These are phyloP conservation scores for Entomortierella beljakovae DNA, from an alignment of 192 early-diverging fungal genomes.

Conservation along the genomic window DNA sequence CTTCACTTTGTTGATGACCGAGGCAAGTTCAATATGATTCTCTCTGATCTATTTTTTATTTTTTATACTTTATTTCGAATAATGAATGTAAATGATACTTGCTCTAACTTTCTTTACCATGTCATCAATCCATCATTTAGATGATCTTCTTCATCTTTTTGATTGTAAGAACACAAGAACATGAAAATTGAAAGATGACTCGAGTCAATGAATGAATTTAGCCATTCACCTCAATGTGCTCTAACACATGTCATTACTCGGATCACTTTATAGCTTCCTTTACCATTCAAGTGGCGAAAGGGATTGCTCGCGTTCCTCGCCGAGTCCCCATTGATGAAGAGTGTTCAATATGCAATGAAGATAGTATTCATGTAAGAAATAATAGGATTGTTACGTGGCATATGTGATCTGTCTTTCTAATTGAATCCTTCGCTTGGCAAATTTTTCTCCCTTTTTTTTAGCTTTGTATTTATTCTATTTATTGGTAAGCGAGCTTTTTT, in stretches of 20 bases:
- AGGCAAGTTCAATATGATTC: constrained; percentile 43
- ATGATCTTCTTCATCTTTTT: constrained; percentile 53
- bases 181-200: neutral
- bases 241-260: neutral
- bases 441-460: constrained; percentile 10
- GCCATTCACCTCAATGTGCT: neutral
- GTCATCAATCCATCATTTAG: constrained; percentile 12
- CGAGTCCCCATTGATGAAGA: constrained; percentile 58
- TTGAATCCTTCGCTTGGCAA: neutral
- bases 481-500: constrained; percentile 54
- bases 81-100: neutral
- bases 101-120: neutral
- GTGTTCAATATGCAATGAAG: constrained; percentile 57
- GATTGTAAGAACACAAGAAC: constrained; percentile 35
- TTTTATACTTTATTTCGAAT: neutral
- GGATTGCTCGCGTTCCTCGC: constrained; percentile 58
- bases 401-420: neutral
- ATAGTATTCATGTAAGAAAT: constrained; percentile 63
- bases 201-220: neutral
- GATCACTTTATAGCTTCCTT: constrained; percentile 55
- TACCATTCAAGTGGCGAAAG: constrained; percentile 60
- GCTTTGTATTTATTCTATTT: constrained; percentile 66
- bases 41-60: neutral
- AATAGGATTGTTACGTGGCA: neutral
- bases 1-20: constrained; percentile 55